Evolutionary conservation across 78 protist genomes (phyloP), one percentile per base, ranked within the genome.

Genomic region (Creolimax fragrantissima): DNA sequence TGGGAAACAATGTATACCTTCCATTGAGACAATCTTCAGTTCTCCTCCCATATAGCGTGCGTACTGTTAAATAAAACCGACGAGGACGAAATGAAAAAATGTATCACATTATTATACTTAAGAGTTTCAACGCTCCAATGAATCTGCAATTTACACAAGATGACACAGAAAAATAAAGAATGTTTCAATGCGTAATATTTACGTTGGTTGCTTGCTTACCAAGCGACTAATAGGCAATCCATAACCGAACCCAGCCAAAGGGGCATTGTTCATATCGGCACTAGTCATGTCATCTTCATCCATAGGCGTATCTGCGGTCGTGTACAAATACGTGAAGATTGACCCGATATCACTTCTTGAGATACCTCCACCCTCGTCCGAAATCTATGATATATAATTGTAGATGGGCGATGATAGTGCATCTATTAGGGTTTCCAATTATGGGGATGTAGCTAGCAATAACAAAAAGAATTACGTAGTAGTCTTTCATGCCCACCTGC

Each of bases 361-460:
- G 37, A 95, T 94, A 41, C 96, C 96, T 35, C 95, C 95, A 2
- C 96, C 96, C 43, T 93, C 45, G 90, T 95, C 96, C 84, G 88
- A 37, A 3, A 93, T 5, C 86, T 83, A 24, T 83, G 7, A 5
- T 17, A 11, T 32, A 58, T 58, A 58, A 84, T n/a, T n/a, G n/a
- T n/a, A n/a, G n/a, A n/a, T n/a, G n/a, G n/a, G n/a, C n/a, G n/a
- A n/a, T n/a, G n/a, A n/a, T n/a, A n/a, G n/a, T n/a, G n/a, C n/a
- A n/a, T n/a, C n/a, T n/a, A n/a, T n/a, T n/a, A n/a, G n/a, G n/a
- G n/a, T n/a, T n/a, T n/a, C n/a, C n/a, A n/a, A n/a, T n/a, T n/a
- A n/a, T n/a, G n/a, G n/a, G n/a, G n/a, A n/a, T n/a, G n/a, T n/a
- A n/a, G n/a, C n/a, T n/a, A n/a, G n/a, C n/a, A n/a, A n/a, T n/a